These are phyloP conservation scores for Plasmodium cynomolgi DNA, from an alignment of 169 alveolate species.

Conservation along the genomic window DNA sequence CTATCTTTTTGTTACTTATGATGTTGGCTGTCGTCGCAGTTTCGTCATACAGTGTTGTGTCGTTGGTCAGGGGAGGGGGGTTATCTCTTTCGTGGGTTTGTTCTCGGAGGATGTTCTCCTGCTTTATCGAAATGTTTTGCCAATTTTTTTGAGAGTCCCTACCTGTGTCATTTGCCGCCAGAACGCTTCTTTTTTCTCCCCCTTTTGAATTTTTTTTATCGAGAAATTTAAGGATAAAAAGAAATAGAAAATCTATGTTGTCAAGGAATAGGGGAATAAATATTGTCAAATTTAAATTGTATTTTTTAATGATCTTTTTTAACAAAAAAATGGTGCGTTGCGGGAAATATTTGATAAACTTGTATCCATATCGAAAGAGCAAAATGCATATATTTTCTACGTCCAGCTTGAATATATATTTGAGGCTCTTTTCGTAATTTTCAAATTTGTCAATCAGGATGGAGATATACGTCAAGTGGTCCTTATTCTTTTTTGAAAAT, in stretches of 20 bases:
- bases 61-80: background rate
- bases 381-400: slow-evolving; percentile 64
- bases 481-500: slow-evolving; percentile 52
- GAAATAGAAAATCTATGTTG: slow-evolving; percentile 54
- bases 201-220: slow-evolving; percentile 4
- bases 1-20: slow-evolving; percentile 18
- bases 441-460: slow-evolving; percentile 66
- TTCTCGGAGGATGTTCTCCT: background rate
- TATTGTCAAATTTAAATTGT: slow-evolving; percentile 56
- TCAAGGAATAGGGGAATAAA: slow-evolving; percentile 61
- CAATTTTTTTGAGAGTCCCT: background rate
- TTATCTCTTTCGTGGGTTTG: background rate
- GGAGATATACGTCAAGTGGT: slow-evolving; percentile 53
- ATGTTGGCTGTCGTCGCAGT: background rate
- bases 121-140: background rate
- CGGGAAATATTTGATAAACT: slow-evolving; percentile 65
- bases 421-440: slow-evolving; percentile 59
- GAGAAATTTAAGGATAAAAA: slow-evolving; percentile 63
- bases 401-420: slow-evolving; percentile 60
- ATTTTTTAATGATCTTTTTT: slow-evolving; percentile 59
- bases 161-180: background rate
- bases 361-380: slow-evolving; percentile 53
- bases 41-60: background rate
- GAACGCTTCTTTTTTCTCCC: background rate
- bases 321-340: slow-evolving; percentile 34